Conservation (phyloP, 805 yeast genomes). For the Ogataea ganodermae region DNA sequence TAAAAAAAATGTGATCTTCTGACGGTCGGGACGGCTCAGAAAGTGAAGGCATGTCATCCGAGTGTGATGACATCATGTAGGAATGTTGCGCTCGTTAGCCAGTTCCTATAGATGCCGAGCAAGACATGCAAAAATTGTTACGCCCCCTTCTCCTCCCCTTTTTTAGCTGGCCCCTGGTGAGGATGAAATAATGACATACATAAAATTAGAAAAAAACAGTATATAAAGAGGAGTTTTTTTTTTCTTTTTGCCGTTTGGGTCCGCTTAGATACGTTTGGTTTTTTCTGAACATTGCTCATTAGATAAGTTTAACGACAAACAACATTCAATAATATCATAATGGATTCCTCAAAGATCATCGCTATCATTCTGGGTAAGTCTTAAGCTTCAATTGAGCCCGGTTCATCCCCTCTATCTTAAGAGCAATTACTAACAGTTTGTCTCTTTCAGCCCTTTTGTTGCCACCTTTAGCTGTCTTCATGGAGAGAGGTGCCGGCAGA, state of each 20-base stretch:
- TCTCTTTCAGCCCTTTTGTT: conserved; percentile 48
- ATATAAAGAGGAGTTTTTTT: conserved; percentile 2
- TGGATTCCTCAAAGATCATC: conserved; percentile 26
- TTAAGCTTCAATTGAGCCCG: no score
- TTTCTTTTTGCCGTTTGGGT: not conserved
- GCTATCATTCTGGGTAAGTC: conserved; percentile 29
- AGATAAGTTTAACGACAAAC: not conserved
- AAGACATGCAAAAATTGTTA: not conserved
- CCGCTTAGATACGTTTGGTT: not conserved
- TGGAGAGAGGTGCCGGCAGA: conserved; percentile 65
- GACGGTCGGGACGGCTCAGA: conserved; percentile 5
- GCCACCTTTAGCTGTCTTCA: conserved; percentile 78
- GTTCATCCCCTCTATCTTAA: not conserved
- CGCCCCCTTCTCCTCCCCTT: not conserved
- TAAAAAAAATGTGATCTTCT: not conserved
- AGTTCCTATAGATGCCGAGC: not conserved
- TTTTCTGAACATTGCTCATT: not conserved
- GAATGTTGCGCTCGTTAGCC: not conserved
- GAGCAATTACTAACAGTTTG: not conserved
- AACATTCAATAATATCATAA: not conserved
- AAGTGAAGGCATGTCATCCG: not conserved
- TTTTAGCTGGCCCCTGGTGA: not conserved
- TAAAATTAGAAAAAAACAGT: not conserved
- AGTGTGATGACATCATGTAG: not conserved
- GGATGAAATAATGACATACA: not conserved